phyloP scores from a whole-genome alignment of 139 green algal genomes.

The Nannochloris sp. region DNA sequence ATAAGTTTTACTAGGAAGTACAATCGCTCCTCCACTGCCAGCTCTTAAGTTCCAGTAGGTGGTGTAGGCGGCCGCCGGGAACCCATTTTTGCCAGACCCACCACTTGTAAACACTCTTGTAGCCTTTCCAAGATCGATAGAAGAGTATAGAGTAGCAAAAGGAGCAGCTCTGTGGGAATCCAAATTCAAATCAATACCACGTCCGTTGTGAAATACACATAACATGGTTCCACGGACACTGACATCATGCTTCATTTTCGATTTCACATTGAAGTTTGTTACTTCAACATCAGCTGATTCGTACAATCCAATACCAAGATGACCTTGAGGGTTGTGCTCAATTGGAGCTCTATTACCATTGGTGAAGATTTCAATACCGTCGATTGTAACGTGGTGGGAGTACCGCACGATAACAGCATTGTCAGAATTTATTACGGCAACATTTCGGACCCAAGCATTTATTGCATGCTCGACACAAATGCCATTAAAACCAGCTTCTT shows the following conservation, averaged over 20 bases:
- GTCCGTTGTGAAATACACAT: not conserved
- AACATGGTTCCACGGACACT: not conserved
- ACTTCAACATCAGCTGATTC: slow-evolving; percentile 6
- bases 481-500: not conserved
- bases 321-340: not conserved
- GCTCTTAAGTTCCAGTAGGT: slow-evolving; percentile 19
- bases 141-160: not conserved
- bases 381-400: not conserved
- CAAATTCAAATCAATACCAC: not conserved
- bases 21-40: not conserved
- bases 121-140: slow-evolving; percentile 4
- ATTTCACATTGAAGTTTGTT: not conserved
- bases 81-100: not conserved
- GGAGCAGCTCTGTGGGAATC: slow-evolving; percentile 4
- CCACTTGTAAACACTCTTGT: not conserved
- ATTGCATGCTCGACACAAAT: not conserved
- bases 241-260: not conserved
- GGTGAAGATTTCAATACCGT: slow-evolving; percentile 5
- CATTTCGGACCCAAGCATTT: not conserved
- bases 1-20: too few relatives aligned
- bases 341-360: not conserved
- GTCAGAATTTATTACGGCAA: slow-evolving; percentile 3
- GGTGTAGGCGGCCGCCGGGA: slow-evolving; percentile 2
- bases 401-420: not conserved
- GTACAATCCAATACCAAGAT: slow-evolving; percentile 2